These are phyloP conservation scores for Carex parvula DNA, from an alignment of 176 grass and related monocot species.

Conservation along the genomic window DNA sequence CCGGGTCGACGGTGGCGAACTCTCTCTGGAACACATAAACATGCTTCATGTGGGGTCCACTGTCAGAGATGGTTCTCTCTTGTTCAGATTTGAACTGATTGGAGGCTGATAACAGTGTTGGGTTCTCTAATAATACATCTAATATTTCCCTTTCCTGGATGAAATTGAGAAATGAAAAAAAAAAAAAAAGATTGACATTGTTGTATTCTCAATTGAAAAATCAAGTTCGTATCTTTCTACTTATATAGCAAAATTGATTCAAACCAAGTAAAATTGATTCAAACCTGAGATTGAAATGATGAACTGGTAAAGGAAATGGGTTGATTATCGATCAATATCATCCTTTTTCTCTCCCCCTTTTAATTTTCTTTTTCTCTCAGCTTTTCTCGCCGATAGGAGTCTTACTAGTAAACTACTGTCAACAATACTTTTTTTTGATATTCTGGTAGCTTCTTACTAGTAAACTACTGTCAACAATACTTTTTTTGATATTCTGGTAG, in stretches of 20 bases:
- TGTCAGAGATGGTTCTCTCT: slow-evolving; percentile 43
- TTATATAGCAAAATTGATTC: no score
- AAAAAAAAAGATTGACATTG: neutral
- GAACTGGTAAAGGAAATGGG: slow-evolving; percentile 7
- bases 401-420: no score
- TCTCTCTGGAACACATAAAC: slow-evolving; percentile 91
- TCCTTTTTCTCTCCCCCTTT: neutral
- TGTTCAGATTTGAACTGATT: slow-evolving; percentile 41
- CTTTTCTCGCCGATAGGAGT: neutral
- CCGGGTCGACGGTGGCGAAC: slow-evolving; percentile 78
- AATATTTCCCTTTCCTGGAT: slow-evolving; percentile 46
- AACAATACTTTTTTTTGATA: no score
- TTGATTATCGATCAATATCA: slow-evolving; percentile 71
- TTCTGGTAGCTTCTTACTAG: no score
- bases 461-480: no score
- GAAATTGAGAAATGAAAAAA: neutral
- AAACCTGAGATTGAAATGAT: slow-evolving; percentile 22
- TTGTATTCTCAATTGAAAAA: neutral
- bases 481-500: no score
- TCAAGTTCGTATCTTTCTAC: no score
- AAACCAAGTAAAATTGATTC: no score
- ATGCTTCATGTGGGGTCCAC: slow-evolving; percentile 30
- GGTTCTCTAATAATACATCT: slow-evolving; percentile 42
- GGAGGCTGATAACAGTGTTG: slow-evolving; percentile 40
- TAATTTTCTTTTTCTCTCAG: neutral